Base-by-base conservation (phyloP, 192 early-diverging fungal genomes). In the Backusella tarrabulga region DNA sequence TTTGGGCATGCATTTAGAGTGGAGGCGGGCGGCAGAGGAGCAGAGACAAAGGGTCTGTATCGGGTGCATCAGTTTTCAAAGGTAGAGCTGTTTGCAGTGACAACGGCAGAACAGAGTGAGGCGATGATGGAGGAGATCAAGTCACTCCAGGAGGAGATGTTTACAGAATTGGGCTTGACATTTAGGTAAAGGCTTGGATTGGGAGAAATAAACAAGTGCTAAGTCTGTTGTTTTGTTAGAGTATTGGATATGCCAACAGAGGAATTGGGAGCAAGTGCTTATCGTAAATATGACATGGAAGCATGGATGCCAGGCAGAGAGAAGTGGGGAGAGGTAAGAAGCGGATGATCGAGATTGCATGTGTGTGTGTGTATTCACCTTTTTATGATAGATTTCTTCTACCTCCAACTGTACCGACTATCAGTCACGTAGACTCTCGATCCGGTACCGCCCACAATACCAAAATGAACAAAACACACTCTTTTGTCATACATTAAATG, bases 401-500 rank as follows among this genome's bases (percentile, higher is more conserved):
- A 92, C 95, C 0, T 95, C 94, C 23, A 96, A 96, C 76, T 98
- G 96, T 77, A 97, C 95, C 6, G 96, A 98, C 72, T 98, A 94
- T 81, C 96, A 98, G 82, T 87, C 95, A 0, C 90, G 96, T 8
- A 78, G 96, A 6, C 84, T 98, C n/a, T 91, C 90, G 32, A 97
- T 97, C 40, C 86, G 93, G 11, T 89, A 90, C 72, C 73, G 78
- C 17, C 78, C 78, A 19, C 74, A 74, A 11, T 73, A 79, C 44
- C 78, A 52, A 44, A 75, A 0, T 42, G 23, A 54, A 17, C 44
- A 79, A 60, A 79, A 79, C 44, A 67, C 75, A 12, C 89, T 88
- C 69, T 98, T 95, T 88, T 95, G 90, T 6, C 95, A 97, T 77
- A 95, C 96, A 6, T 77, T 98, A 3, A 98, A 98, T 77, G 96